Base-by-base conservation (phyloP, 495 filamentous ascomycete species). In the Hypoxylon fuscum region DNA sequence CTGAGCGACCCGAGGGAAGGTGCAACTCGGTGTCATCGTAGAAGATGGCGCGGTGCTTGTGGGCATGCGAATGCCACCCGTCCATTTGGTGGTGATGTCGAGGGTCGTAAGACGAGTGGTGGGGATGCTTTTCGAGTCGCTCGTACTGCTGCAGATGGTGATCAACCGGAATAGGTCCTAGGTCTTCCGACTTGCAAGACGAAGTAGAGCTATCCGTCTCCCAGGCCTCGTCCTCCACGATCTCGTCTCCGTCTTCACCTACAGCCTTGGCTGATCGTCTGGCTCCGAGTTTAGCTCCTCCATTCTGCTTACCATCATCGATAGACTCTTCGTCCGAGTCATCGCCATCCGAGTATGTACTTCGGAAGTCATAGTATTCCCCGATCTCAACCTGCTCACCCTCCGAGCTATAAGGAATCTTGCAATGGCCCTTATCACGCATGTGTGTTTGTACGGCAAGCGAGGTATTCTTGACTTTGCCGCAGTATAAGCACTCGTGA, bases 311-410 rank as follows among this genome's bases (percentile, higher is more conserved):
- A 11, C 76, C 73, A 23, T 75, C 78, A 0, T 80, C 78, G n/a
- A 80, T 77, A 8, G 75, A 76, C 45, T 84, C 81, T 7, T 86
- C 82, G 27, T 87, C 85, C 10, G 86, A 88, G 3, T 81, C 79
- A 46, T 85, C 86, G 9, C 75, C 78, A 69, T 98, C 95, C 0
- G 91, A 92, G 73, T 99, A 99, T 2, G 95, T 96, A 75, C 88
- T 88, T 51, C 89, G 81, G 84, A 99, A 99, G 72, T 99, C 96
- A 77, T 98, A 99, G 77, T 91, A 98, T 41, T 98, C 90, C n/a
- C 95, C 96, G 57, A 99, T 88, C 51, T 96, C 92, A 14, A 99
- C 81, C 76, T 96, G 92, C 69, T 99, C 92, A 29, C 89, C 89
- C 69, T 97, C 91, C 0, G 85, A 87, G 40, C 89, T 88, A 73